A percentile compares a stretch with the other conserved stretches of the same genome.
phyloP scores from a whole-genome alignment of 257 asterid genomes.

The Penstemon barbatus region DNA sequence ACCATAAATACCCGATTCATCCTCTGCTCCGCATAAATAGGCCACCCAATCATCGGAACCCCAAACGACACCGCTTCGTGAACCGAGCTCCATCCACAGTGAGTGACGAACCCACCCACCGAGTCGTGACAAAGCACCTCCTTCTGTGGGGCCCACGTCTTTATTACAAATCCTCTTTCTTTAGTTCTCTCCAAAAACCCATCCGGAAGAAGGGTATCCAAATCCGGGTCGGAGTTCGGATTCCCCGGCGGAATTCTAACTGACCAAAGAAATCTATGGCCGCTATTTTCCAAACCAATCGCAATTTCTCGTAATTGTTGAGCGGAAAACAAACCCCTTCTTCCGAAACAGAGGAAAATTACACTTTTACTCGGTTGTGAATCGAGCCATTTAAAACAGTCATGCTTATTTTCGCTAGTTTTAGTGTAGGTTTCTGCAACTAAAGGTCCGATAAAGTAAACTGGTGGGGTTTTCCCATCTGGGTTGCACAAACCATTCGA shows the following conservation, averaged over 20 bases:
- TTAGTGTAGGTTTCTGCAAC: slow-evolving; percentile 1
- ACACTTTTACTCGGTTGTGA: slow-evolving; percentile 55
- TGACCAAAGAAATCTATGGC: slow-evolving; percentile 55
- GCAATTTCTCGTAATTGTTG: slow-evolving; percentile 53
- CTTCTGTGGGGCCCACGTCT: slow-evolving; percentile 46
- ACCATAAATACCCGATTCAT: slow-evolving; percentile 29
- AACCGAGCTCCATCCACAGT: slow-evolving; percentile 45
- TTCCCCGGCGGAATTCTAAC: slow-evolving; percentile 43
- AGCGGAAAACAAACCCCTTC: slow-evolving; percentile 44
- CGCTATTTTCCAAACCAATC: slow-evolving; percentile 54
- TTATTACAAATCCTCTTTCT: slow-evolving; percentile 34
- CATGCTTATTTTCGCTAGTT: slow-evolving; percentile 25
- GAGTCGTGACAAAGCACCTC: slow-evolving; percentile 35
- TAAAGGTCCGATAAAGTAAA: slow-evolving; percentile 48
- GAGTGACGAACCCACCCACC: slow-evolving; percentile 46
- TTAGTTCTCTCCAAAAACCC: slow-evolving; percentile 40
- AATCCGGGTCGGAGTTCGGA: slow-evolving; percentile 25
- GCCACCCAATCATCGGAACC: slow-evolving; percentile 46
- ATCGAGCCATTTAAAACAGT: slow-evolving; percentile 60
- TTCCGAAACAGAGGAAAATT: slow-evolving; percentile 55
- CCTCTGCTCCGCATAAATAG: slow-evolving; percentile 47
- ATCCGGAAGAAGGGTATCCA: slow-evolving; percentile 31
- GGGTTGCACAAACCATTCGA: slow-evolving; percentile 40
- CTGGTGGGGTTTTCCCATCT: slow-evolving; percentile 43
- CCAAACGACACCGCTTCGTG: slow-evolving; percentile 42